These are phyloP conservation scores for Chrysochromulina tobinii DNA, from an alignment of 78 protist species.

Conservation along the genomic window DNA sequence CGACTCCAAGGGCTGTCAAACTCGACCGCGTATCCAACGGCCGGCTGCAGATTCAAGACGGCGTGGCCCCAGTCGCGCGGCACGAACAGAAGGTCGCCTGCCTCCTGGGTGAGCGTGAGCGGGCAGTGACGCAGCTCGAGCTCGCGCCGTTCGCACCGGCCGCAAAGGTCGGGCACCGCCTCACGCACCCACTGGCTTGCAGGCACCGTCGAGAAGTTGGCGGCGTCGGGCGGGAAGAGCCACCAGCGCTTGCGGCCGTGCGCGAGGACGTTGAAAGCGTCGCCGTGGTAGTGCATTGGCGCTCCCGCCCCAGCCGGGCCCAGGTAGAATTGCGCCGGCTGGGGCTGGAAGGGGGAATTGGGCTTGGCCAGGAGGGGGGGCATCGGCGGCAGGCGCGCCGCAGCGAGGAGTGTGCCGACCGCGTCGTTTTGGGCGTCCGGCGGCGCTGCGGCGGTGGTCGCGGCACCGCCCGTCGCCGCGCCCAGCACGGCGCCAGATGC, in stretches of 20 bases:
- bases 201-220: not conserved
- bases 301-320: not conserved
- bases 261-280: not conserved
- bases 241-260: constrained; percentile 13
- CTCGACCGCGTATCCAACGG: constrained; percentile 4
- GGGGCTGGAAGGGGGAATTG: too few species aligned
- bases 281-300: not conserved
- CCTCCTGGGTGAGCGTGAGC: not conserved
- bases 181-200: not conserved
- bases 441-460: too few species aligned
- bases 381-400: too few species aligned
- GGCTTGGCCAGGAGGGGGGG: too few species aligned
- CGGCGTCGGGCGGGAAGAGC: not conserved
- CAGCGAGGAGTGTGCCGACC: too few species aligned
- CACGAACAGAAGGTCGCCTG: constrained; percentile 5
- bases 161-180: not conserved
- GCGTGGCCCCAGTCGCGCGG: constrained; percentile 21
- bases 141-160: not conserved
- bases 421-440: too few species aligned
- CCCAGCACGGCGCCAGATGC: too few species aligned
- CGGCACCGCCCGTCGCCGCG: too few species aligned
- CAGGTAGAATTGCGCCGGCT: too few species aligned
- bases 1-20: not conserved
- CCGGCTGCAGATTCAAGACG: not conserved
- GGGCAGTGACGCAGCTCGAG: not conserved